Evolutionary conservation across 2,329 filamentous ascomycete genomes (phyloP).

Genomic region (Ceratocystiopsis sp.): DNA sequence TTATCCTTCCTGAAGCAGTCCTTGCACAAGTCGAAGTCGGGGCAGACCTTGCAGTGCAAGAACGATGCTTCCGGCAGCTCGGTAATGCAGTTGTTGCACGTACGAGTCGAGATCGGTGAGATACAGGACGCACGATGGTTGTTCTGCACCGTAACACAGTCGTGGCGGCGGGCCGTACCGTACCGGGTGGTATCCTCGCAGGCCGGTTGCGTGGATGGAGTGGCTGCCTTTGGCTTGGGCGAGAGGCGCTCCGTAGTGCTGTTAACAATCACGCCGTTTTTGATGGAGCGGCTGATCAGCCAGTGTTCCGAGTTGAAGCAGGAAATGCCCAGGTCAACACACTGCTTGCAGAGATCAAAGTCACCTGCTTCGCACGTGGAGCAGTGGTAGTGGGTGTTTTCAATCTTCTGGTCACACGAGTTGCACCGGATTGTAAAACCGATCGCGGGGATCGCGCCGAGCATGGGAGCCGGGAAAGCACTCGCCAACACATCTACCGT

Average conservation of each 20-base stretch:
- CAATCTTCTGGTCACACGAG: conserved; percentile 62
- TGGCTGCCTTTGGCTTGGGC: conserved; percentile 32
- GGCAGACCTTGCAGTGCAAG: conserved; percentile 68
- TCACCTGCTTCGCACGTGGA: conserved; percentile 84
- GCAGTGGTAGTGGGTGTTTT: conserved; percentile 83
- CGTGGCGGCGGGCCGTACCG: too few relatives aligned
- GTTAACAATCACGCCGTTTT: conserved; percentile 61
- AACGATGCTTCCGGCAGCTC: conserved; percentile 64
- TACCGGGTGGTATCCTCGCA: too few relatives aligned
- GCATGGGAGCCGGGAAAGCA: too few relatives aligned
- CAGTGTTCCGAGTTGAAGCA: conserved; percentile 73
- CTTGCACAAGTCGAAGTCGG: conserved; percentile 86
- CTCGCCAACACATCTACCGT: too few relatives aligned
- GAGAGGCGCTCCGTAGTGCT: conserved; percentile 72
- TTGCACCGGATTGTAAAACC: conserved; percentile 86
- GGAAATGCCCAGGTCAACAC: conserved; percentile 56
- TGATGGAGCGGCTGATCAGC: conserved; percentile 80
- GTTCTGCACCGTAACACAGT: too few relatives aligned
- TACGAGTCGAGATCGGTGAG: conserved; percentile 24
- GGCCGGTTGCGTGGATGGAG: too few relatives aligned
- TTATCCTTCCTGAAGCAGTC: conserved; percentile 56
- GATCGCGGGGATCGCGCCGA: too few relatives aligned
- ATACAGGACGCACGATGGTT: too few relatives aligned
- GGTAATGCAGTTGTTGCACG: conserved; percentile 50
- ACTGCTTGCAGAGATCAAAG: conserved; percentile 77